Percentiles rank a stretch among this genome's conserved stretches.
phyloP scores from a whole-genome alignment of 148 eudicot species.

The Fagopyrum esculentum region DNA sequence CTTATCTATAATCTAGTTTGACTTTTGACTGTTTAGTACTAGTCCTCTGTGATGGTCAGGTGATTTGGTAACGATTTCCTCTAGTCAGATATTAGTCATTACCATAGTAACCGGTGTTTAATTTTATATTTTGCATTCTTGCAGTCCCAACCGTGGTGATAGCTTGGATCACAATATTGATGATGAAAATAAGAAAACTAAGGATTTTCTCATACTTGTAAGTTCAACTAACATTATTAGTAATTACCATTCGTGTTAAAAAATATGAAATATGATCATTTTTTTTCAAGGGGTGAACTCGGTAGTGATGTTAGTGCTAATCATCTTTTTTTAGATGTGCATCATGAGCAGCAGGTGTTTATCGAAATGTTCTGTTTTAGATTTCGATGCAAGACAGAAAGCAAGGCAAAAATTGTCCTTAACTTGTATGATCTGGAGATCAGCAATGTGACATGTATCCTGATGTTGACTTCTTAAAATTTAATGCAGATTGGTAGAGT shows the following conservation, averaged over 20 bases:
- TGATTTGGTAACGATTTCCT: neutral
- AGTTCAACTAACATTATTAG: neutral
- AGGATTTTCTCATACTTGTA: slow-evolving; percentile 91
- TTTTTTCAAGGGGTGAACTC: neutral
- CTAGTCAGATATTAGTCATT: slow-evolving; percentile 4
- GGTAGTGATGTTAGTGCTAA: neutral
- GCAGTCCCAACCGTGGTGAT: slow-evolving; percentile 96
- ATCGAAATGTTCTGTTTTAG: no score
- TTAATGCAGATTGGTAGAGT: neutral
- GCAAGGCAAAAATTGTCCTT: no score
- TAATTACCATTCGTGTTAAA: neutral
- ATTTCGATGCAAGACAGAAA: no score
- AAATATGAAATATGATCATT: neutral
- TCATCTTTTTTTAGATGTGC: neutral
- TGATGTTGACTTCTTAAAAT: no score
- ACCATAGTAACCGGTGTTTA: slow-evolving; percentile 8
- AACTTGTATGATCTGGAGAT: no score
- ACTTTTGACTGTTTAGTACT: neutral
- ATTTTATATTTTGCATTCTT: neutral
- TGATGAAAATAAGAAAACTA: slow-evolving; percentile 58
- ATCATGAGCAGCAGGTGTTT: neutral
- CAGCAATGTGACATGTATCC: no score
- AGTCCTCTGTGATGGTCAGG: neutral
- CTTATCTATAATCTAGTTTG: neutral
- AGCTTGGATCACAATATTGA: slow-evolving; percentile 94